Percentiles rank a stretch among this genome's conserved stretches.
Evolutionary conservation across 495 filamentous ascomycete species (phyloP).

Genomic region (Antarctomyces pellizariae): DNA sequence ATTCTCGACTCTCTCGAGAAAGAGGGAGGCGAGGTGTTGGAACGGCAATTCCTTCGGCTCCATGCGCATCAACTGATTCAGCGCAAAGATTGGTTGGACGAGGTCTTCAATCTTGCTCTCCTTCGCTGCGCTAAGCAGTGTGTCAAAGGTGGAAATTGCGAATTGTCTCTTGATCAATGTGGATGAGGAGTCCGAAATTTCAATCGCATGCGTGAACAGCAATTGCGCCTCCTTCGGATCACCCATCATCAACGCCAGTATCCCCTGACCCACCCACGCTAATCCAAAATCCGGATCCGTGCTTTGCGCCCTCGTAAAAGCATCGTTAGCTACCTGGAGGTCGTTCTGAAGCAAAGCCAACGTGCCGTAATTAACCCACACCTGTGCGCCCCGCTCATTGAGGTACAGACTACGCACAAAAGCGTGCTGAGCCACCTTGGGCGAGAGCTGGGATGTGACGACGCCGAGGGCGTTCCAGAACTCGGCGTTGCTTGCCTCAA

Average conservation of each 20-base stretch:
- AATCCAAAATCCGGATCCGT: slow-evolving; percentile 78
- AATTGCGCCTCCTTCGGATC: slow-evolving; percentile 51
- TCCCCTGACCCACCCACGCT: slow-evolving; percentile 84
- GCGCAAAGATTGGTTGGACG: slow-evolving; percentile 58
- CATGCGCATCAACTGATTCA: slow-evolving; percentile 54
- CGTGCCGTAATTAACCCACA: slow-evolving; percentile 79
- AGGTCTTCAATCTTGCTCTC: slow-evolving; percentile 33
- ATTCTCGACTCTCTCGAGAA: slow-evolving; percentile 58
- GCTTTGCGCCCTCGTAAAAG: slow-evolving; percentile 78
- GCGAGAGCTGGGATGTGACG: slow-evolving; percentile 61
- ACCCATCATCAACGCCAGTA: slow-evolving; percentile 54
- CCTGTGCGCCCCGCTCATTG: slow-evolving; percentile 62
- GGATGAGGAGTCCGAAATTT: slow-evolving; percentile 59
- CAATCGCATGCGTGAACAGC: slow-evolving; percentile 88
- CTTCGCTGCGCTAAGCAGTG: slow-evolving; percentile 30
- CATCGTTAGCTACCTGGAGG: slow-evolving; percentile 57
- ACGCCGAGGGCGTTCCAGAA: slow-evolving; percentile 97
- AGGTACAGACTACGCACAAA: slow-evolving; percentile 81
- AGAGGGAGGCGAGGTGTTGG: slow-evolving; percentile 55
- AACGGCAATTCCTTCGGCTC: slow-evolving; percentile 40
- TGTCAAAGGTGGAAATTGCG: slow-evolving; percentile 53
- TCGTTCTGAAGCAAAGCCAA: slow-evolving; percentile 73
- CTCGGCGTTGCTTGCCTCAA: slow-evolving; percentile 84
- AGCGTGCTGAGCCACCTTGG: slow-evolving; percentile 76
- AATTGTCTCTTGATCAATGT: slow-evolving; percentile 52